Conservation (phyloP, 1,139 yeast genomes). For the Zygotorulaspora mrakii region DNA sequence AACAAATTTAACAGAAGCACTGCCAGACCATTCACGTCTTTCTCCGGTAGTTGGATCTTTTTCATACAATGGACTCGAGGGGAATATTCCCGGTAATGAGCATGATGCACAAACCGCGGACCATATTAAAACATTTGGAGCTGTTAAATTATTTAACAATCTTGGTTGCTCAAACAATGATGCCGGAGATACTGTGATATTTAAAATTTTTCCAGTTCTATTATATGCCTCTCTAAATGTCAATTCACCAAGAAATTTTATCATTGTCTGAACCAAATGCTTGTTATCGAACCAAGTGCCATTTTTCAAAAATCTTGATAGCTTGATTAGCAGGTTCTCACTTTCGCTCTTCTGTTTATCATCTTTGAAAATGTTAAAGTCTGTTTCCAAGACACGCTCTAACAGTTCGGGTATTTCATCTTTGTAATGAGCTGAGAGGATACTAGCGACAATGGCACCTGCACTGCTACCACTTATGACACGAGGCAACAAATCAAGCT, state of each 20-base stretch:
- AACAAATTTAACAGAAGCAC: slow-evolving; percentile 70
- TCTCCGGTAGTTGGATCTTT: slow-evolving; percentile 67
- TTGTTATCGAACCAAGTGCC: slow-evolving; percentile 88
- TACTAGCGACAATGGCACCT: slow-evolving; percentile 91
- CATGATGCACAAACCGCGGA: slow-evolving; percentile 98
- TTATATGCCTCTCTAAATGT: slow-evolving; percentile 94
- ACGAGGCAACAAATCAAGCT: slow-evolving; percentile 72
- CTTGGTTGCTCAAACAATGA: slow-evolving; percentile 78
- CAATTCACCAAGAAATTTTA: slow-evolving; percentile 77
- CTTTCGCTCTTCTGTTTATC: slow-evolving; percentile 45
- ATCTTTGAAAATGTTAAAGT: slow-evolving; percentile 69
- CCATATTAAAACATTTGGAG: slow-evolving; percentile 92
- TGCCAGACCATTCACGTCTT: slow-evolving; percentile 65
- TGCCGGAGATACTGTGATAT: slow-evolving; percentile 87
- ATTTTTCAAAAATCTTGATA: slow-evolving; percentile 43
- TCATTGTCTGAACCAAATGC: slow-evolving; percentile 70
- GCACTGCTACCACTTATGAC: slow-evolving; percentile 96
- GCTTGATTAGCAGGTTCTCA: slow-evolving; percentile 46
- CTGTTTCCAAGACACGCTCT: slow-evolving; percentile 50
- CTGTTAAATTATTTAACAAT: slow-evolving; percentile 80
- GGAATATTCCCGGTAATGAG: slow-evolving; percentile 86
- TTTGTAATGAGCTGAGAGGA: slow-evolving; percentile 74
- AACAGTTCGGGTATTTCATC: slow-evolving; percentile 64
- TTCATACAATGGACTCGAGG: slow-evolving; percentile 80
- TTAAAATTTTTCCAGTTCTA: slow-evolving; percentile 78